A percentile compares a stretch with the other conserved stretches of the same genome.
Evolutionary conservation across 108 stramenopile genomes (phyloP).

Genomic region (Epipyxis sp.): DNA sequence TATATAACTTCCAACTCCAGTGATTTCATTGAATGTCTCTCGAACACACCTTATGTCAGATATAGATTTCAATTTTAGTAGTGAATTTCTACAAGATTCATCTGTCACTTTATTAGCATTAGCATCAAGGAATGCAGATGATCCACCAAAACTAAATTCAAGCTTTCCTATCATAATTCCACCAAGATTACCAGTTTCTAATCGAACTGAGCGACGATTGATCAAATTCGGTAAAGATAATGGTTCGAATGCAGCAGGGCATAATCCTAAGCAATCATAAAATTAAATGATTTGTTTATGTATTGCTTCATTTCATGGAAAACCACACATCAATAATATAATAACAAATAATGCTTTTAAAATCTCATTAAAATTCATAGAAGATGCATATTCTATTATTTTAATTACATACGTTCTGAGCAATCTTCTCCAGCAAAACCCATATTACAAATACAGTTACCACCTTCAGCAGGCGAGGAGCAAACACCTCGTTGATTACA

Average conservation of each 20-base stretch:
- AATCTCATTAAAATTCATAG: background rate
- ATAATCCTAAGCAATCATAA: background rate
- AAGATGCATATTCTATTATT: background rate
- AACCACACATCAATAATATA: background rate
- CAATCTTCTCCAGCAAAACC: constrained; percentile 29
- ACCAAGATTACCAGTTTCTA: background rate
- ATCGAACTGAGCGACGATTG: constrained; percentile 11
- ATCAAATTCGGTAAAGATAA: background rate
- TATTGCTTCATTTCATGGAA: background rate
- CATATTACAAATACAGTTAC: constrained; percentile 9
- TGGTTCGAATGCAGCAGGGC: background rate
- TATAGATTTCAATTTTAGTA: background rate
- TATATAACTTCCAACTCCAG: background rate
- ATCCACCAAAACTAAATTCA: background rate
- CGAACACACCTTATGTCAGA: background rate
- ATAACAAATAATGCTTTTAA: background rate
- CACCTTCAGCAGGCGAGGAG: background rate
- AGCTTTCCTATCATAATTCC: background rate
- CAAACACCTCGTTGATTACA: constrained; percentile 21
- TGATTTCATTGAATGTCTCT: background rate
- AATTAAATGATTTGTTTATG: background rate
- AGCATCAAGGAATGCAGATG: constrained; percentile 13
- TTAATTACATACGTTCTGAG: background rate
- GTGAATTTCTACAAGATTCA: background rate
- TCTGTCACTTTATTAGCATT: background rate